Percentiles rank a stretch among this genome's conserved stretches.
Evolutionary conservation across 345 rosid species (phyloP).

Genomic region (Eucalyptus brandiana): DNA sequence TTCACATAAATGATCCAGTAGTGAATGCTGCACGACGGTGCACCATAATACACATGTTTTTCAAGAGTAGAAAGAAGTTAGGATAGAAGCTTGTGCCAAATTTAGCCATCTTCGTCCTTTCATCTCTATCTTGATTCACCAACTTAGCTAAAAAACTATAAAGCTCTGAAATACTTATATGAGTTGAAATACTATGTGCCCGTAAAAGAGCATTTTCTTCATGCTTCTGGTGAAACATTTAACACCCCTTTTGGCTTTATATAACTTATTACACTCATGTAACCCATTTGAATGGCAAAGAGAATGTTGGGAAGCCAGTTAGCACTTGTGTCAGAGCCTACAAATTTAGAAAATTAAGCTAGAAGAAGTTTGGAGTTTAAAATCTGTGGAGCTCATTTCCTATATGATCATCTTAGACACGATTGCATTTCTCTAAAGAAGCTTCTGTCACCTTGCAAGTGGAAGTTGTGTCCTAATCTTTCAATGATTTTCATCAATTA

Average conservation of each 20-base stretch:
- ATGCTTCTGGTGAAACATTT: neutral
- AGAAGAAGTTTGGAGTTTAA: neutral
- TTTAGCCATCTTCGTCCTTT: neutral
- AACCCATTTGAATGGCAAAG: neutral
- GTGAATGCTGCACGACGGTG: neutral
- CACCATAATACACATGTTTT: neutral
- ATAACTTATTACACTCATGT: neutral
- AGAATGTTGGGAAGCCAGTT: neutral
- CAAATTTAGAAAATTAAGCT: neutral
- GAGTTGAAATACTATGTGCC: neutral
- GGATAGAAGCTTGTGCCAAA: neutral
- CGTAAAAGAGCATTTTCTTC: neutral
- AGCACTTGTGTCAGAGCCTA: neutral
- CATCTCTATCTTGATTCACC: neutral
- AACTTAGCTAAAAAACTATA: neutral
- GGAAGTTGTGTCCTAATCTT: neutral
- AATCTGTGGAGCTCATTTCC: neutral
- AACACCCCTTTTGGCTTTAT: neutral
- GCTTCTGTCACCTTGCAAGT: neutral
- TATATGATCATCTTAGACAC: neutral
- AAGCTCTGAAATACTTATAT: neutral
- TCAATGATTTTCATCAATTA: neutral
- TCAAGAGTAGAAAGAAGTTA: neutral
- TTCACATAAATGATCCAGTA: neutral
- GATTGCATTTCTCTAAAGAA: neutral